A percentile compares a stretch with the other conserved stretches of the same genome.
Conservation (phyloP, 345 rosid species). For the Hibiscus tridactylites region DNA sequence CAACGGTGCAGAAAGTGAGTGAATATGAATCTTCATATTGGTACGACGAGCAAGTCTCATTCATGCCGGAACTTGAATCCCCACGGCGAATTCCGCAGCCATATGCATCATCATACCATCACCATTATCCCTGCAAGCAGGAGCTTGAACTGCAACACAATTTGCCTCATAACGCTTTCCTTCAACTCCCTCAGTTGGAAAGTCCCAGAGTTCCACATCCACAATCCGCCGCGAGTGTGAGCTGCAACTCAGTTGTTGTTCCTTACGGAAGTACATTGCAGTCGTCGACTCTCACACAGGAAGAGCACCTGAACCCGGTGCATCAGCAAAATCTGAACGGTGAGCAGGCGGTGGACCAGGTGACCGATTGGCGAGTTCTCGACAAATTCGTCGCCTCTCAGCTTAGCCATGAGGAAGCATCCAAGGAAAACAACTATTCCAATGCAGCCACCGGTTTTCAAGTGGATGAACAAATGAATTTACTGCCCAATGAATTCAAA, state of each 20-base stretch:
- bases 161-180: slow-evolving; percentile 46
- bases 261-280: slow-evolving; percentile 52
- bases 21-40: slow-evolving; percentile 65
- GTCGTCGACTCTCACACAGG: slow-evolving; percentile 46
- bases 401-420: slow-evolving; percentile 72
- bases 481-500: slow-evolving; percentile 31
- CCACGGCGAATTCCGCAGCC: slow-evolving; percentile 47
- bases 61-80: slow-evolving; percentile 59
- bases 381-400: slow-evolving; percentile 98
- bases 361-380: slow-evolving; percentile 90
- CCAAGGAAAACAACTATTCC: slow-evolving; percentile 27
- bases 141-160: slow-evolving; percentile 59
- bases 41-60: slow-evolving; percentile 82
- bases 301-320: slow-evolving; percentile 36
- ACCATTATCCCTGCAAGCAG: slow-evolving; percentile 70
- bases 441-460: slow-evolving; percentile 27
- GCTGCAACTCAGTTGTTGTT: slow-evolving; percentile 33
- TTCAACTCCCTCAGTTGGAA: slow-evolving; percentile 75
- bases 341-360: slow-evolving; percentile 66
- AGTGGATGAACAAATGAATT: slow-evolving; percentile 33
- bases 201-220: slow-evolving; percentile 68
- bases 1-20: slow-evolving; percentile 53
- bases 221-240: slow-evolving; percentile 34
- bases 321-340: slow-evolving; percentile 44
- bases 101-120: slow-evolving; percentile 30